A percentile compares a stretch with the other conserved stretches of the same genome.
Conservation (phyloP, 2,329 filamentous ascomycete genomes). For the Phyllosticta paracitricarpa region DNA sequence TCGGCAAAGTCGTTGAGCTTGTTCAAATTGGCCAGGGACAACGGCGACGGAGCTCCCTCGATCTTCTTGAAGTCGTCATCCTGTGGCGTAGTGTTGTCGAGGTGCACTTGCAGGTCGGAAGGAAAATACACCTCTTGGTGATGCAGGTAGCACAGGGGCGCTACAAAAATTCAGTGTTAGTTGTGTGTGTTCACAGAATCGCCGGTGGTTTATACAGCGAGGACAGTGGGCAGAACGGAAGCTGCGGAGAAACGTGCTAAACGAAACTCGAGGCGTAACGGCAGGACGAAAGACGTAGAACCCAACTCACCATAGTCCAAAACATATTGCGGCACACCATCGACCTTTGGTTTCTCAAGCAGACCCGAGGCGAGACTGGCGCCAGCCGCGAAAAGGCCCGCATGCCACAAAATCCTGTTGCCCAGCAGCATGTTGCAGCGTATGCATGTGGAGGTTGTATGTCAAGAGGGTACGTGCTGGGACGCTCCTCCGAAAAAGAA, state of each 20-base stretch:
- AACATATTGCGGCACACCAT: constrained; percentile 27
- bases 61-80: constrained; percentile 26
- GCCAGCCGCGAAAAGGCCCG: neutral
- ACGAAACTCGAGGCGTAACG: neutral
- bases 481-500: neutral
- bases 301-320: constrained; percentile 26
- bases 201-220: neutral
- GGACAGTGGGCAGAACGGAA: neutral
- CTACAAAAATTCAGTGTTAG: constrained; percentile 13
- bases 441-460: neutral
- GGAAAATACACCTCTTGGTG: constrained; percentile 34
- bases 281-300: neutral
- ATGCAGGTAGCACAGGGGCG: constrained; percentile 37
- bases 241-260: neutral
- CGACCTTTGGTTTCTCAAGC: neutral
- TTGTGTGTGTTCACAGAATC: neutral
- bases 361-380: neutral
- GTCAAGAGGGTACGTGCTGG: neutral
- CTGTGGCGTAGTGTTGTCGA: constrained; percentile 31
- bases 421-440: neutral
- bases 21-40: constrained; percentile 34
- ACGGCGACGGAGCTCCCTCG: constrained; percentile 23
- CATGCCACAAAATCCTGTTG: neutral
- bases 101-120: constrained; percentile 32
- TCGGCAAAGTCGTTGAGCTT: constrained; percentile 26